Evolutionary conservation across 1,284 basidiomycete species (phyloP), one percentile per base, ranked within the genome.

Genomic region (Boletus mariae): DNA sequence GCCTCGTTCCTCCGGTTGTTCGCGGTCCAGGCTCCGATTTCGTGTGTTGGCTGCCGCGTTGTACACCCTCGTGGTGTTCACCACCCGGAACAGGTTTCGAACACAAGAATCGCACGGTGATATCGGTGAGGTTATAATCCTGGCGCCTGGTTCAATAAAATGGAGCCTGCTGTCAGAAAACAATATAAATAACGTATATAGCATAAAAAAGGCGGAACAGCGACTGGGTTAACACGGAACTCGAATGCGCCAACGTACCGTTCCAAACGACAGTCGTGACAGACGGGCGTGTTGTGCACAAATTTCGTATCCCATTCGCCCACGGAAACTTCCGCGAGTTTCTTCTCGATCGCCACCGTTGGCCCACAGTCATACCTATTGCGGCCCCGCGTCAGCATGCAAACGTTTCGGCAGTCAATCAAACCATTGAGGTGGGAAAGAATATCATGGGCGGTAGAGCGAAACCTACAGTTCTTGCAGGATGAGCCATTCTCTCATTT

Each of bases 401-500:
- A 57, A 45, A 54, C 25, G 42, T 43, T 49, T 55, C 37, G 42
- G 51, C 43, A 49, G 47, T 48, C 52, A 37, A 26, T 49, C 42
- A 40, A 11, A 40, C 34, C 37, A 20, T 12, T 43, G 40, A 48
- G 47, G 56, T 45, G 46, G 52, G 49, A 62, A 51, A 44, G 29
- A 28, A 29, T 10, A 25, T 46, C 25, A n/a, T 32, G 34, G 45
- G 55, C 31, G 53, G 46, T 49, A 49, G 50, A 56, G 53, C 37
- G 52, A 53, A 42, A 74, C 82, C 65, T 63, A 89, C 85, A 84
- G 58, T 17, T 75, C 69, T 55, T 75, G 68, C 49, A 92, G 63
- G 15, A 72, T 67, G 42, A 80, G 73, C 88, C 88, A 92, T 56
- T 91, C 85, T 37, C 70, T 71, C 51, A 72, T 72, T 59, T 76